Base-by-base conservation (phyloP, 139 green algal genomes). In the Micractinium sp. region DNA sequence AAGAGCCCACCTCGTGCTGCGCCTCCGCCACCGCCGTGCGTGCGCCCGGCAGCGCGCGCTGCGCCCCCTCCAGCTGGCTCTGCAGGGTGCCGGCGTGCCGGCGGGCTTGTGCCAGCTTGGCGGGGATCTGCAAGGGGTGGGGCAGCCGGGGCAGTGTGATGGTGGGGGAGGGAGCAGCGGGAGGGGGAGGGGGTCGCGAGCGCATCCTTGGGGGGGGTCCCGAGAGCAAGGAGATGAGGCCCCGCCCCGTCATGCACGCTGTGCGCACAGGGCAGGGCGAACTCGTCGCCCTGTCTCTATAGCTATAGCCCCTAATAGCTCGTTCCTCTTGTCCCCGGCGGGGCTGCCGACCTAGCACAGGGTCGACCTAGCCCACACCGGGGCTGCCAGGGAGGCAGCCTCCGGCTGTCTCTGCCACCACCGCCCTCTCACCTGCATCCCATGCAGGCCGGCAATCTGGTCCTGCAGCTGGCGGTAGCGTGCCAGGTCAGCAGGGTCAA, bases 51-150 rank as follows among this genome's bases (percentile, higher is more conserved):
- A 87, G 36, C 67, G 83, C 71, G 29, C 38, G 83, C 67, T 87
- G 83, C 83, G 66, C 83, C 3, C 25, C 41, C 3, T 80, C 83
- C 83, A 87, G 83, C 38, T 66, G 67, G 25, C 60, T 35, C 36
- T 35, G 41, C 33, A 39, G 36, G 22, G 25, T 18, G 36, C 39
- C 38, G 29, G 83, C 73, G 31, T 66, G 76, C 33, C 35, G 66
- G 18, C n/a, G 41, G 27, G 83, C 83, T 38, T 87, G 83, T 1
- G 31, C 73, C 56, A 87, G 33, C 66, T 81, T 87, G 83, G 38
- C 14, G 1, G 38, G 3, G 3, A 87, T 41, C 83, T 80, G 66
- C 36, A 66, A 13, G 2, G 33, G 74, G 5, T 31, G 14, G 74
- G 2, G 27, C 14, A 18, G 36, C 13, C 29, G 74, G 74, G 25